Percentiles rank a stretch among this genome's conserved stretches.
Conservation (phyloP, 208 protist genomes). For the Chromosphaera perkinsii region DNA sequence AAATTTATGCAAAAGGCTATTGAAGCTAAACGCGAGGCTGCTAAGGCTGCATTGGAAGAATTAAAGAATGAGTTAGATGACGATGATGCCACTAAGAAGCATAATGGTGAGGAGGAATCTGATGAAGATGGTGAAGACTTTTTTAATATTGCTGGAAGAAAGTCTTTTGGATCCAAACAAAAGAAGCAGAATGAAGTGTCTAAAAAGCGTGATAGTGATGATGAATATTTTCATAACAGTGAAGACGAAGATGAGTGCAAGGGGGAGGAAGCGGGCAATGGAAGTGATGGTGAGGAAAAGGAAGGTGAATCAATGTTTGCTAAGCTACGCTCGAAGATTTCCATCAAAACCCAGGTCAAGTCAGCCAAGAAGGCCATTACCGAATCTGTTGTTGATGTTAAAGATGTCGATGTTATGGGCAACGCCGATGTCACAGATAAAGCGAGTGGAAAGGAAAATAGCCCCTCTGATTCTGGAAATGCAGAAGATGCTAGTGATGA, state of each 20-base stretch:
- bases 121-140: background rate
- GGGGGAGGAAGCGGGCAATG: background rate
- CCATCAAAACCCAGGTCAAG: no score
- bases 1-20: constrained; percentile 15
- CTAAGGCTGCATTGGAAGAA: background rate
- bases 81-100: no score
- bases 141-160: no score
- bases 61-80: background rate
- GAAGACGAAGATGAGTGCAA: background rate
- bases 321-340: no score
- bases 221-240: background rate
- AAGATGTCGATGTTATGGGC: no score
- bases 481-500: background rate
- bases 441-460: no score
- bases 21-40: background rate
- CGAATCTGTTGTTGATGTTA: no score
- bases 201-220: background rate
- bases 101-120: background rate
- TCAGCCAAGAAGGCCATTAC: no score
- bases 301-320: no score
- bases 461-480: no score
- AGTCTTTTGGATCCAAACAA: background rate
- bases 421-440: no score
- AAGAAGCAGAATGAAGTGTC: background rate
- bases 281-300: no score